Evolutionary conservation across 2,329 filamentous ascomycete genomes (phyloP).

Genomic region (Volutella citrinella): DNA sequence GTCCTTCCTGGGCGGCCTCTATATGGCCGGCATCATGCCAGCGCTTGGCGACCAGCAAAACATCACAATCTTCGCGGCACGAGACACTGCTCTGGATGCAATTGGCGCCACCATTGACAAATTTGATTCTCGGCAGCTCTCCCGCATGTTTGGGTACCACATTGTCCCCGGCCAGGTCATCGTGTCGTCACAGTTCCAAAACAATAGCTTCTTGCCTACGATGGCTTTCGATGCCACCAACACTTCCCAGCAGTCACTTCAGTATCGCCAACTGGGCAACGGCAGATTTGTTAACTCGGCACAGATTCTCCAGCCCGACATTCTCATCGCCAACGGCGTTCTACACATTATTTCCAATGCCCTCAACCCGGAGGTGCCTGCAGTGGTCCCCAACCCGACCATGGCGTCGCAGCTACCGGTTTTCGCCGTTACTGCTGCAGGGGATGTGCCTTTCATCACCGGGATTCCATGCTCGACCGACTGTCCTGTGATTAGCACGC

Average conservation of each 20-base stretch:
- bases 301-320: slow-evolving; percentile 49
- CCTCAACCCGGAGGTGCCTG: slow-evolving; percentile 40
- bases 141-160: slow-evolving; percentile 60
- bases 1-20: slow-evolving; percentile 36
- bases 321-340: slow-evolving; percentile 56
- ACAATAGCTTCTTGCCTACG: slow-evolving; percentile 29
- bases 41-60: slow-evolving; percentile 39
- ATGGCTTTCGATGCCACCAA: slow-evolving; percentile 31
- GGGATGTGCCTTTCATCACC: slow-evolving; percentile 37
- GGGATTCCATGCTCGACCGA: slow-evolving; percentile 40
- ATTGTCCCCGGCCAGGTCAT: slow-evolving; percentile 54
- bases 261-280: slow-evolving; percentile 37
- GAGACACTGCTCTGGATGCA: slow-evolving; percentile 55
- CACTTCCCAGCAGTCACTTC: slow-evolving; percentile 36
- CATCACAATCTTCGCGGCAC: slow-evolving; percentile 64
- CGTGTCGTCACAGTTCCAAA: slow-evolving; percentile 44
- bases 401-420: slow-evolving; percentile 44
- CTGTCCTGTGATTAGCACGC: slow-evolving; percentile 34
- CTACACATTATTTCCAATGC: slow-evolving; percentile 56
- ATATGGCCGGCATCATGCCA: slow-evolving; percentile 31
- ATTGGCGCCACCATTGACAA: slow-evolving; percentile 51
- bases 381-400: slow-evolving; percentile 34
- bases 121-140: slow-evolving; percentile 45
- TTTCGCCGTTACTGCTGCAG: slow-evolving; percentile 49
- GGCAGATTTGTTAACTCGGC: slow-evolving; percentile 53